Percentiles rank a stretch among this genome's conserved stretches.
Evolutionary conservation across 2,329 filamentous ascomycete genomes (phyloP).

Genomic region (Colletotrichum caudatum): DNA sequence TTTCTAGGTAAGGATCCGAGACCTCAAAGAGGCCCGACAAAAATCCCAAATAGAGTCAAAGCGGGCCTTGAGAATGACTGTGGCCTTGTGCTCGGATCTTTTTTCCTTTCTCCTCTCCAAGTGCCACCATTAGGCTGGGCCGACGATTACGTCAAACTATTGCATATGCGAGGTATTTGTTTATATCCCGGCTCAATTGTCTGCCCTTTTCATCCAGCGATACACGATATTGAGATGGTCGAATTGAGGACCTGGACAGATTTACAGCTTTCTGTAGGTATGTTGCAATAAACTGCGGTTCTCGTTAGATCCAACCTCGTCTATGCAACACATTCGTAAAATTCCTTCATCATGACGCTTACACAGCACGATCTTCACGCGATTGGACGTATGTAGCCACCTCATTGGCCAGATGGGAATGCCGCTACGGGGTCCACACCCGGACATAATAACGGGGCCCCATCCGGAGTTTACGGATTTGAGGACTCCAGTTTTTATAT

Average conservation of each 20-base stretch:
- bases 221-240: neutral
- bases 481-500: neutral
- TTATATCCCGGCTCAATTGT: neutral
- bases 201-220: neutral
- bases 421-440: neutral
- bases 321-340: neutral
- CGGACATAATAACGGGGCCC: too few relatives aligned
- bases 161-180: too few relatives aligned
- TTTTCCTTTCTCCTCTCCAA: neutral
- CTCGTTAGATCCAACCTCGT: neutral
- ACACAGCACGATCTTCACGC: neutral
- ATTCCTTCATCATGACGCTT: neutral
- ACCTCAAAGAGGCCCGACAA: too few relatives aligned
- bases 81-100: too few relatives aligned
- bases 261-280: too few relatives aligned
- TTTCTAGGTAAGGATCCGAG: neutral
- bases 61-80: too few relatives aligned
- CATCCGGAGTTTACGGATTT: constrained; percentile 9
- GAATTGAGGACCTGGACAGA: neutral
- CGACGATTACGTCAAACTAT: neutral
- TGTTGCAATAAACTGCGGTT: neutral
- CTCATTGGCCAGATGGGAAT: neutral
- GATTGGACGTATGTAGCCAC: neutral
- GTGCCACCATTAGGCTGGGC: neutral
- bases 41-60: neutral